Conservation (phyloP, 2,329 filamentous ascomycete species). For the Alternaria sp. region DNA sequence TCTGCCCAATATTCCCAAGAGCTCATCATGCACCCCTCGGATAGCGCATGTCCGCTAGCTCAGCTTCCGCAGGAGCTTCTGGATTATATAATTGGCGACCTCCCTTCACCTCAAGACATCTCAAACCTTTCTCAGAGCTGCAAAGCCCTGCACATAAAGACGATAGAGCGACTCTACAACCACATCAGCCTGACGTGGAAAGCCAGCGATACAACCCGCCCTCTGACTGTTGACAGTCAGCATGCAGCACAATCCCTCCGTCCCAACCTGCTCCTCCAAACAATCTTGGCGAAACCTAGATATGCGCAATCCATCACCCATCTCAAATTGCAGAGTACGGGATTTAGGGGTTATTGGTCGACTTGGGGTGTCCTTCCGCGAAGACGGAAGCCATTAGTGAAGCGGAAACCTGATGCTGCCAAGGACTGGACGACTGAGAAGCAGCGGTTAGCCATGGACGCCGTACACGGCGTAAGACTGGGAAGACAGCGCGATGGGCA, state of each 20-base stretch:
- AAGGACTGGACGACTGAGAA: neutral
- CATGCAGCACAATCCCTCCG: neutral
- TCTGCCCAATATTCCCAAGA: neutral
- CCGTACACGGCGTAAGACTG: neutral
- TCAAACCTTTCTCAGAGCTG: neutral
- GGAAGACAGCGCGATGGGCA: neutral
- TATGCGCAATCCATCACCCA: neutral
- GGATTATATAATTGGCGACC: neutral
- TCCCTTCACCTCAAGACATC: neutral
- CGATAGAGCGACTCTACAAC: neutral
- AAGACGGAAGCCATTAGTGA: neutral
- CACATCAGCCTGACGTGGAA: neutral
- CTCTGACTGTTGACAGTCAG: neutral
- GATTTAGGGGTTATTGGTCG: neutral
- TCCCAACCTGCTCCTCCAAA: neutral
- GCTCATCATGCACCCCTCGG: neutral
- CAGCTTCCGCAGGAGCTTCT: neutral
- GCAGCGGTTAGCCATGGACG: neutral
- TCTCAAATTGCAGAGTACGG: neutral
- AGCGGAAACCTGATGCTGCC: neutral
- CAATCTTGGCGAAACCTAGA: neutral
- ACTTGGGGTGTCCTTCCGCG: neutral
- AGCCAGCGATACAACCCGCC: neutral
- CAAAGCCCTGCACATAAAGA: neutral
- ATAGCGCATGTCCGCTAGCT: neutral